Evolutionary conservation across 345 rosid species (phyloP).

Genomic region (Mangifera indica): DNA sequence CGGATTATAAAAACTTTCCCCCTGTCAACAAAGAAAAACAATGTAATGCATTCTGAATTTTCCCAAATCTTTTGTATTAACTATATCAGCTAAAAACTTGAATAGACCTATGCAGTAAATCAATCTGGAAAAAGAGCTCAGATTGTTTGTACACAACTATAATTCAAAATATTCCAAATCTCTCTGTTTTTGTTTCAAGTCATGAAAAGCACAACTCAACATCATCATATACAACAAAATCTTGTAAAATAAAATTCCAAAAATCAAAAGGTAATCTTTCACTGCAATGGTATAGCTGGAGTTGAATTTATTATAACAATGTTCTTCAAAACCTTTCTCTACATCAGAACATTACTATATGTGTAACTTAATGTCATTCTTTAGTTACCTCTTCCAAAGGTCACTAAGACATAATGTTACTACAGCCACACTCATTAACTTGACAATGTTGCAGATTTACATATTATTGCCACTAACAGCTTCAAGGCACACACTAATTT

Average conservation of each 20-base stretch:
- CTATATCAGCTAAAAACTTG: not conserved
- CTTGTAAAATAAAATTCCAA: not conserved
- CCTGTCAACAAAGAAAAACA: conserved; percentile 46
- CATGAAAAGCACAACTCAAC: not conserved
- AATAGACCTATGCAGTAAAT: not conserved
- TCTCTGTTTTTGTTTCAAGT: not conserved
- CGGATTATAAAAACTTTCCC: conserved; percentile 96
- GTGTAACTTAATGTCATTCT: not conserved
- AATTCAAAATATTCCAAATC: not conserved
- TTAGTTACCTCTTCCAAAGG: not conserved
- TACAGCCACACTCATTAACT: conserved; percentile 4
- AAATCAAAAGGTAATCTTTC: not conserved
- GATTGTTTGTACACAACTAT: not conserved
- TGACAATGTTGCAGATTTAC: not conserved
- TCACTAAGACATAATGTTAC: not conserved
- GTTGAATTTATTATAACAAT: conserved; percentile 2
- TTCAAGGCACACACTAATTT: not conserved
- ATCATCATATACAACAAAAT: not conserved
- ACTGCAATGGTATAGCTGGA: too few relatives aligned
- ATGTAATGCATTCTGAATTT: not conserved
- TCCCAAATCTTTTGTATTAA: not conserved
- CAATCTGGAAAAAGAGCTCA: too few relatives aligned
- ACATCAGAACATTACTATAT: not conserved
- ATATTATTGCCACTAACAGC: not conserved
- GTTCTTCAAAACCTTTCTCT: not conserved